These are phyloP conservation scores for Teratosphaeria zuluensis DNA, from an alignment of 2,329 filamentous ascomycete genomes.

Conservation along the genomic window DNA sequence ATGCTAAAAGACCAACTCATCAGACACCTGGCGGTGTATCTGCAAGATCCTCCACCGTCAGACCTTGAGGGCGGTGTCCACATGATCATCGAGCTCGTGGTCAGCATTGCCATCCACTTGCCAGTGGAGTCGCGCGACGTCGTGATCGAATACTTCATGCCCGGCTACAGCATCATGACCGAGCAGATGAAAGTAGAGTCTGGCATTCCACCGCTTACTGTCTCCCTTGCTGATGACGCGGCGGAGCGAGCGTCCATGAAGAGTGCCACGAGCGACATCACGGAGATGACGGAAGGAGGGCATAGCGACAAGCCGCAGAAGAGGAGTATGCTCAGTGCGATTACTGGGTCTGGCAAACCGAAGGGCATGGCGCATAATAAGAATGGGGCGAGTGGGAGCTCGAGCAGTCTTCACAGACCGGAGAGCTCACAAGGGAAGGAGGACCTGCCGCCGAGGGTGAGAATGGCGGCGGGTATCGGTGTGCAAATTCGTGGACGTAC, in stretches of 20 bases:
- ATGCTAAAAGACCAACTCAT: constrained; percentile 60
- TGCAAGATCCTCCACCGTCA: constrained; percentile 65
- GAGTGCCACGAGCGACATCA: constrained; percentile 26
- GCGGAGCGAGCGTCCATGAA: constrained; percentile 31
- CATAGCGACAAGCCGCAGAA: constrained; percentile 18
- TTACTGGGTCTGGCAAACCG: constrained; percentile 31
- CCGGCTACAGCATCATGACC: constrained; percentile 59
- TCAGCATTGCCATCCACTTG: constrained; percentile 75
- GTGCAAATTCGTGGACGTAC: constrained; percentile 41
- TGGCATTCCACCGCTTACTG: constrained; percentile 38
- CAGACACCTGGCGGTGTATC: constrained; percentile 59
- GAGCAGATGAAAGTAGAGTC: constrained; percentile 78
- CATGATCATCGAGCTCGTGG: constrained; percentile 86
- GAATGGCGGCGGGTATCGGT: constrained; percentile 38
- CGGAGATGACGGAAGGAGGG: constrained; percentile 18
- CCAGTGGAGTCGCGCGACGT: constrained; percentile 89
- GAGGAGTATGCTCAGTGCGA: constrained; percentile 34
- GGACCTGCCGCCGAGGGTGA: constrained; percentile 32
- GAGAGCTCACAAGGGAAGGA: constrained; percentile 35
- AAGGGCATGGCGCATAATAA: constrained; percentile 28
- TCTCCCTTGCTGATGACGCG: constrained; percentile 32
- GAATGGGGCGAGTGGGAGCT: constrained; percentile 24
- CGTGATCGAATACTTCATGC: constrained; percentile 72
- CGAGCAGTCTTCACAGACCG: constrained; percentile 29
- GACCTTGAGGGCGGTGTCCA: constrained; percentile 80